Evolutionary conservation across 768 basidiomycete species (phyloP), one percentile per base, ranked within the genome.

Genomic region (Candolleomyces eurysporus): DNA sequence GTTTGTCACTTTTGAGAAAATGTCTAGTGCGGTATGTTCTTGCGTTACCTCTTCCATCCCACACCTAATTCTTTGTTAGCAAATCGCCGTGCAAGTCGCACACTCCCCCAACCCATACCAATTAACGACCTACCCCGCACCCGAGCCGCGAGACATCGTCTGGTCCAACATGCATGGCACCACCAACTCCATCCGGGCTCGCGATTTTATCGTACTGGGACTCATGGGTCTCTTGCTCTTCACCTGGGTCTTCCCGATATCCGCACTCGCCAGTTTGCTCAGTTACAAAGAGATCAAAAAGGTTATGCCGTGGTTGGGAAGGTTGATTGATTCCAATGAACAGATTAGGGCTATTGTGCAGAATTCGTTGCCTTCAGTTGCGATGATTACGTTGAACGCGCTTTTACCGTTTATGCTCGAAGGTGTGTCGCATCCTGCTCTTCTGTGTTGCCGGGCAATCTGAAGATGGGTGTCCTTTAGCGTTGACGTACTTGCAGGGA

Each of bases 1-100:
- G 0, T 99, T 98, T 68, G 91, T 98, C 19, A 98, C 97, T 0
- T 98, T 99, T 67, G 94, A 97, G 75, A 93, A 93, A 69, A 92
- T 96, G 87, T 91, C 92, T 0, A 90, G 89, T 66, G 93, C 94
- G 26, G 93, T 95, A 71, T 70, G 90, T 78, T 13, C 26, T 2
- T 56, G 9, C 48, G 54, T 26, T 26, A 26, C 26, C 26, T 43
- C 52, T 55, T 48, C 26, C 48, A 42, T 17, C 32, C 17, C 7
- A 30, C 21, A 39, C 61, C n/a, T n/a, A 64, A 17, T 14, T 22
- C 3, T 21, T 32, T 42, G 62, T 0, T 65, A 91, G 83, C 96
- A 99, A 90, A 88, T 91, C 48, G 96, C 94, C 1, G 80, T 91
- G 6, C 96, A 98, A 73, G 82, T 87, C 1, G 90, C 90, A 0